These are phyloP conservation scores for Cytidiella melzeri DNA, from an alignment of 768 basidiomycete species.

Conservation along the genomic window DNA sequence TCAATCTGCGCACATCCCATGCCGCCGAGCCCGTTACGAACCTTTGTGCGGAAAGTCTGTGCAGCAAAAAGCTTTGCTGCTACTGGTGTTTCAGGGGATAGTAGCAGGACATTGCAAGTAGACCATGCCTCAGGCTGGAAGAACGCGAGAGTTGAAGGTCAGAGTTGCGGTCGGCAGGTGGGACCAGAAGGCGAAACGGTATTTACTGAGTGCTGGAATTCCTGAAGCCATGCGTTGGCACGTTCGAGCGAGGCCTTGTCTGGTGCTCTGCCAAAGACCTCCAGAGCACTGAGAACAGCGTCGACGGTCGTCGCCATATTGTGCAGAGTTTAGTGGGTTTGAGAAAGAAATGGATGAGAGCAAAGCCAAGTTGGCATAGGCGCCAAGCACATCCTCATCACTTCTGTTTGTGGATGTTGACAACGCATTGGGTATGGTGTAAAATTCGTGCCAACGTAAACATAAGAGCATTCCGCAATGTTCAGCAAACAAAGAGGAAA, in stretches of 20 bases:
- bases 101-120: conserved; percentile 87
- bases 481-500: conserved; percentile 18
- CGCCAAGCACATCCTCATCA: conserved; percentile 12
- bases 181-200: conserved; percentile 62
- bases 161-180: conserved; percentile 53
- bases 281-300: conserved; percentile 67
- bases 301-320: conserved; percentile 41
- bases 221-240: conserved; percentile 94
- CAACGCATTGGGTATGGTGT: conserved; percentile 25
- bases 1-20: not conserved
- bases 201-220: conserved; percentile 99
- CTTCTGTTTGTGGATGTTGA: conserved; percentile 25
- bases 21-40: conserved; percentile 29
- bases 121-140: conserved; percentile 96
- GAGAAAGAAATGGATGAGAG: not conserved
- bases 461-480: not conserved
- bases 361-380: not conserved
- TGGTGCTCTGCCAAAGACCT: conserved; percentile 75
- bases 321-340: conserved; percentile 2
- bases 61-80: conserved; percentile 91
- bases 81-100: conserved; percentile 66
- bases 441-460: conserved; percentile 20
- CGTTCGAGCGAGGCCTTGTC: conserved; percentile 77
- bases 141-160: conserved; percentile 52
- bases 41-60: conserved; percentile 94